phyloP scores from a whole-genome alignment of 2,329 filamentous ascomycete species.

The Hymenotorrendiella dingleyae region DNA sequence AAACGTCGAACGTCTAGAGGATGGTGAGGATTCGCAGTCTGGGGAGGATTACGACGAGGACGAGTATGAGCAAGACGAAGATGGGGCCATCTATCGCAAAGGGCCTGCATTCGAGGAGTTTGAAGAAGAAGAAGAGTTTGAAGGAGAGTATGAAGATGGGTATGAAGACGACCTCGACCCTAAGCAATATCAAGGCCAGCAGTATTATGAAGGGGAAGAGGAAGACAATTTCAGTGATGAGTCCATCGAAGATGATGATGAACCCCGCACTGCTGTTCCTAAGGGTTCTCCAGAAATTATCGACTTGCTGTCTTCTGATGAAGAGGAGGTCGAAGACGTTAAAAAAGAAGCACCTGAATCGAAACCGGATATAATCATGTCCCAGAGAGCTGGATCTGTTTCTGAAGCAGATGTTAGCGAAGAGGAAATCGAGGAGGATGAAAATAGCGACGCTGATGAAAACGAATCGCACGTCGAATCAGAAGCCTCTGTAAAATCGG shows the following conservation, averaged over 20 bases:
- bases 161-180: conserved; percentile 18
- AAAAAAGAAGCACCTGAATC: neutral
- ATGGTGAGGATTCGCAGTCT: neutral
- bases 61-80: conserved; percentile 5
- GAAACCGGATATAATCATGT: neutral
- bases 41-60: conserved; percentile 3
- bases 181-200: neutral
- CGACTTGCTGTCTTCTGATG: conserved; percentile 31
- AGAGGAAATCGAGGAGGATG: neutral
- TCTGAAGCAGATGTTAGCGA: neutral
- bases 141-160: conserved; percentile 12
- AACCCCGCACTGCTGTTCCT: neutral
- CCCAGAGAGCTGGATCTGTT: neutral
- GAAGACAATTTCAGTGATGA: conserved; percentile 27
- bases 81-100: neutral
- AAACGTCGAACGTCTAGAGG: neutral
- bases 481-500: no score
- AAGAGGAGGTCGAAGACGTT: conserved; percentile 19
- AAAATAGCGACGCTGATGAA: neutral
- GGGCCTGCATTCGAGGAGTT: conserved; percentile 1
- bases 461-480: neutral
- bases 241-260: conserved; percentile 11
- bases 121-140: conserved; percentile 9
- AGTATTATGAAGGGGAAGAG: conserved; percentile 14
- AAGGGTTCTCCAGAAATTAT: conserved; percentile 21